Evolutionary conservation across 176 grass and related monocot genomes (phyloP).

Genomic region (Carex myosuroides): DNA sequence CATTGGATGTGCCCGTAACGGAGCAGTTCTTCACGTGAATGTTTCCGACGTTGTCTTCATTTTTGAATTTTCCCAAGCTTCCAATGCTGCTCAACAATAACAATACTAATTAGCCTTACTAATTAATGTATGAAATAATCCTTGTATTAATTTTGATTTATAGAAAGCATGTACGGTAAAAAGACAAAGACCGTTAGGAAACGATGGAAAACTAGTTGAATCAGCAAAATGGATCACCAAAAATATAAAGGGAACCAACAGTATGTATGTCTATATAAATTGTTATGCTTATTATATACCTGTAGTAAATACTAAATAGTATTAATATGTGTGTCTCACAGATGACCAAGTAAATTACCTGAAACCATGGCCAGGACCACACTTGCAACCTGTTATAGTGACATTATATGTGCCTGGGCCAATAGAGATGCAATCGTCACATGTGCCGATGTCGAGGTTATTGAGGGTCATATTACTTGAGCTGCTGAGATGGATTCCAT

Average conservation of each 20-base stretch:
- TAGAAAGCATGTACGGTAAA: too few relatives aligned
- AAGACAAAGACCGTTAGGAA: too few relatives aligned
- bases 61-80: slow-evolving; percentile 30
- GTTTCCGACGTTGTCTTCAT: slow-evolving; percentile 21
- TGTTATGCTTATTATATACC: too few relatives aligned
- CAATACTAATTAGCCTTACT: neutral
- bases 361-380: slow-evolving; percentile 42
- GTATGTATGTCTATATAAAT: too few relatives aligned
- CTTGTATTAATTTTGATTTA: too few relatives aligned
- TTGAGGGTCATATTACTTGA: neutral
- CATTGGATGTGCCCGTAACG: slow-evolving; percentile 21
- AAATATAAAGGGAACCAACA: too few relatives aligned
- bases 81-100: slow-evolving; percentile 20
- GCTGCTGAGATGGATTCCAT: slow-evolving; percentile 33
- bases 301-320: neutral
- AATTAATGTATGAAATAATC: too few relatives aligned
- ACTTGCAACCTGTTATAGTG: neutral
- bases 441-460: slow-evolving; percentile 15
- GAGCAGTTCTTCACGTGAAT: slow-evolving; percentile 31
- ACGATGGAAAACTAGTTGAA: too few relatives aligned
- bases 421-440: slow-evolving; percentile 44
- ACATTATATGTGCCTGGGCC: slow-evolving; percentile 25
- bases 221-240: too few relatives aligned
- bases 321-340: neutral
- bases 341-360: slow-evolving; percentile 21